Conservation (phyloP, 164 flowering plant genomes). For the Vitis amurensis region DNA sequence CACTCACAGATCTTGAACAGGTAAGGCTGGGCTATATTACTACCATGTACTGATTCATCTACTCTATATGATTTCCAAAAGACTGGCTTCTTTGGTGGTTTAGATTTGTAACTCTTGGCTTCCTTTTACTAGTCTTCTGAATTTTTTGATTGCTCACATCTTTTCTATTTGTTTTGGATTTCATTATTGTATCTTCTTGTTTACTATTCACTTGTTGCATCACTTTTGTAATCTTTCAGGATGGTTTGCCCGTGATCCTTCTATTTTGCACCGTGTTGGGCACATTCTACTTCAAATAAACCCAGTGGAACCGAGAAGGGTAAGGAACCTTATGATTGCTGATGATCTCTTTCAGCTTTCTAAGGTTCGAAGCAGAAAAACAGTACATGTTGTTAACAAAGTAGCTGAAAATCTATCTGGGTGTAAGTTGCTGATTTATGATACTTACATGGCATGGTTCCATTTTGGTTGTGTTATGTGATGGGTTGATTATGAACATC, state of each 20-base stretch:
- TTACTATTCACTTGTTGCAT: not conserved
- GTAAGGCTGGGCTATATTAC: too few relatives aligned
- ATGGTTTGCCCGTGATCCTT: slow-evolving; percentile 89
- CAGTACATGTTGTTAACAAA: slow-evolving; percentile 54
- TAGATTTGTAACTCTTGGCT: too few relatives aligned
- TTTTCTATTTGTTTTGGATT: not conserved
- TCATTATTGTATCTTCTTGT: not conserved
- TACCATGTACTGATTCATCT: too few relatives aligned
- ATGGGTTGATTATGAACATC: not conserved
- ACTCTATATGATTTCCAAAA: too few relatives aligned
- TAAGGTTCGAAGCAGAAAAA: slow-evolving; percentile 60
- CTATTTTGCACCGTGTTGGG: slow-evolving; percentile 73
- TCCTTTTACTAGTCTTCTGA: too few relatives aligned
- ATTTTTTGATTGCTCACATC: too few relatives aligned
- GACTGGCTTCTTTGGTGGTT: too few relatives aligned
- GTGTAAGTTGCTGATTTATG: slow-evolving; percentile 54
- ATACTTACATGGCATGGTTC: not conserved
- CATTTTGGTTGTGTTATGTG: too few relatives aligned
- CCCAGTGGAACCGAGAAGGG: slow-evolving; percentile 51
- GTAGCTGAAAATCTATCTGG: slow-evolving; percentile 73
- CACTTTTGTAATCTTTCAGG: slow-evolving; percentile 41
- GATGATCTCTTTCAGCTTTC: slow-evolving; percentile 92
- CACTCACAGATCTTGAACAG: too few relatives aligned
- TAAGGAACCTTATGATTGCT: slow-evolving; percentile 70
- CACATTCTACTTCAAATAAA: slow-evolving; percentile 62